Conservation (phyloP, 179 eudicot species). For the Drosera spatulata region DNA sequence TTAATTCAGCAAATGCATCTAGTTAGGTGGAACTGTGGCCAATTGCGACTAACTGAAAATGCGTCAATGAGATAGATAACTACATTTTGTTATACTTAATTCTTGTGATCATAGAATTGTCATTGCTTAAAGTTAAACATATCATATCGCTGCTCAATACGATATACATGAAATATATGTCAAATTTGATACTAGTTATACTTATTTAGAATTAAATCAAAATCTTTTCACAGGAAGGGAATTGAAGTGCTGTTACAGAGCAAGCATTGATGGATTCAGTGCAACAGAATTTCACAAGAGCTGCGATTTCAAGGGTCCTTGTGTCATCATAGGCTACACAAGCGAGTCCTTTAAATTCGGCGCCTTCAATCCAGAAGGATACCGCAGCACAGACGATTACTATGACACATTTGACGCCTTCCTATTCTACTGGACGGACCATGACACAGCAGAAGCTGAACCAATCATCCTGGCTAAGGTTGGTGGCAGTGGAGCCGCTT, state of each 20-base stretch:
- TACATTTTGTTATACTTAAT: no score
- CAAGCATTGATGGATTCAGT: slow-evolving; percentile 70
- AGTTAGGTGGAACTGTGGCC: no score
- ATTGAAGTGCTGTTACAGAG: slow-evolving; percentile 83
- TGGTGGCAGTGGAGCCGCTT: slow-evolving; percentile 91
- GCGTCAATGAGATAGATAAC: no score
- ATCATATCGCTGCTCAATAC: no score
- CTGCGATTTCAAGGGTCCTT: slow-evolving; percentile 90
- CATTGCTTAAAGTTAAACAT: no score
- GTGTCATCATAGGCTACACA: slow-evolving; percentile 82
- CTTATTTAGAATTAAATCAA: neutral
- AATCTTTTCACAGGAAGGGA: slow-evolving; percentile 49
- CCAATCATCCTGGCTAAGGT: slow-evolving; percentile 59
- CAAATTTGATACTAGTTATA: neutral
- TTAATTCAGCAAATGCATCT: no score
- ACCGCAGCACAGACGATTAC: slow-evolving; percentile 85
- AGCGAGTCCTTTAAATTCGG: slow-evolving; percentile 64
- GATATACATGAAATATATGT: neutral
- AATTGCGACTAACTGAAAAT: no score
- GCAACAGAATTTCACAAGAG: slow-evolving; percentile 69
- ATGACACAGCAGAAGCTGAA: slow-evolving; percentile 3
- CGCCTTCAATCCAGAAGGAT: slow-evolving; percentile 89
- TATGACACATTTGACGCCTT: slow-evolving; percentile 75
- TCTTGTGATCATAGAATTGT: no score
- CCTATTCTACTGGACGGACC: slow-evolving; percentile 45